Conservation (phyloP, 306 rosid genomes). For the Senna siamea region DNA sequence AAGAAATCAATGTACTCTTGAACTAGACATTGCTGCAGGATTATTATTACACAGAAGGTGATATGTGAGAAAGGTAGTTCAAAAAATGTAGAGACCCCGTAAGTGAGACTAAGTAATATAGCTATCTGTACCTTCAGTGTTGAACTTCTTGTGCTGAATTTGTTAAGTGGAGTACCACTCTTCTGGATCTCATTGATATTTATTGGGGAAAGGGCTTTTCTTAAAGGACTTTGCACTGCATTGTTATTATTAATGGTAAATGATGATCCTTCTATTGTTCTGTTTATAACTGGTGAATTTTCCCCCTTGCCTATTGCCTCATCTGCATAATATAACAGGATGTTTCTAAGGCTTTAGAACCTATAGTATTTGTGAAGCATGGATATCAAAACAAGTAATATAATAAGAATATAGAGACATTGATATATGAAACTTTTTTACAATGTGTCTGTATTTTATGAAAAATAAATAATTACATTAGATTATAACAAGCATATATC, state of each 20-base stretch:
- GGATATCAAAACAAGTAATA: no score
- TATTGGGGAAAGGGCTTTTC: slow-evolving; percentile 74
- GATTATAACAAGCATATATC: background rate
- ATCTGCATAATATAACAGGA: slow-evolving; percentile 38
- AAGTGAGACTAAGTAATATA: background rate
- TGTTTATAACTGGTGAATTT: slow-evolving; percentile 7
- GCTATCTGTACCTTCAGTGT: slow-evolving; percentile 60
- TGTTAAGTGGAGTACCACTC: slow-evolving; percentile 69
- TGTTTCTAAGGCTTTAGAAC: background rate
- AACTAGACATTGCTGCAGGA: slow-evolving; percentile 61
- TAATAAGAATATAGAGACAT: no score
- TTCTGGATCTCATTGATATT: slow-evolving; percentile 50
- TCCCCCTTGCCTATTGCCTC: slow-evolving; percentile 41
- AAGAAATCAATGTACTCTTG: slow-evolving; percentile 79
- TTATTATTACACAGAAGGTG: slow-evolving; percentile 5
- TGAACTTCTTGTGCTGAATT: slow-evolving; percentile 63
- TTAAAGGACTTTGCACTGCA: slow-evolving; percentile 49
- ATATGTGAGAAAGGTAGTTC: slow-evolving; percentile 36
- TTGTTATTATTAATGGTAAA: slow-evolving; percentile 37
- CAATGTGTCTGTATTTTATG: background rate
- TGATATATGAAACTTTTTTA: no score
- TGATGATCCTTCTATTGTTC: slow-evolving; percentile 20
- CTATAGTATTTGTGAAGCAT: no score
- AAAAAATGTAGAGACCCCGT: background rate
- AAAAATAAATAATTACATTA: background rate